Base-by-base conservation (phyloP, 768 basidiomycete genomes). In the Guyanaporus albipodus region DNA sequence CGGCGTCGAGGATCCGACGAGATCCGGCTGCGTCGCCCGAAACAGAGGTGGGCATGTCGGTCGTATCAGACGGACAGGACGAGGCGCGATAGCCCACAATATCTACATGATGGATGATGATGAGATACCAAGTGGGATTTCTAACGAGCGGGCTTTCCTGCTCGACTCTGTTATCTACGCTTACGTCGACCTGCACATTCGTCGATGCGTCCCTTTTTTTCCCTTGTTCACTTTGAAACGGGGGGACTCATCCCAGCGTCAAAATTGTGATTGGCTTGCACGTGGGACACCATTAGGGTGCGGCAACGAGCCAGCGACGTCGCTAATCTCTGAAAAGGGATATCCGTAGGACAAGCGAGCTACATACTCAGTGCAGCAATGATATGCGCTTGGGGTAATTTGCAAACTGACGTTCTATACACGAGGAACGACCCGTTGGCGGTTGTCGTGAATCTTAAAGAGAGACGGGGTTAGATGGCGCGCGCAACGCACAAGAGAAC, bases 311-410 rank as follows among this genome's bases (percentile, higher is more conserved):
- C n/a, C n/a, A n/a, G n/a, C n/a, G n/a, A n/a, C n/a, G n/a, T n/a
- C n/a, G n/a, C n/a, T n/a, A n/a, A n/a, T n/a, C n/a, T n/a, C n/a
- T n/a, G n/a, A n/a, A n/a, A n/a, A n/a, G n/a, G n/a, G n/a, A n/a
- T n/a, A n/a, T n/a, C 2, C 24, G 14, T 22, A 29, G 15, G 10
- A 42, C 28, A 8, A 18, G 7, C n/a, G 15, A 21, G 38, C 6
- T 14, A 21, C 17, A 19, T 26, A 35, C 48, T 37, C 41, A n/a
- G 28, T 27, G 37, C 7, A 29, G 11, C 29, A n/a, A 11, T 42
- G 47, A 37, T 29, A 33, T 38, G 29, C 8, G 28, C 46, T 51
- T 38, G 54, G 54, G 54, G 54, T 54, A 55, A 54, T 54, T 55
- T 55, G 44, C 42, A 55, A 54, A 55, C 32, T 23, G 19, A 19